These are phyloP conservation scores for Phytopythium helicoides DNA, from an alignment of 352 stramenopile species.

Conservation along the genomic window DNA sequence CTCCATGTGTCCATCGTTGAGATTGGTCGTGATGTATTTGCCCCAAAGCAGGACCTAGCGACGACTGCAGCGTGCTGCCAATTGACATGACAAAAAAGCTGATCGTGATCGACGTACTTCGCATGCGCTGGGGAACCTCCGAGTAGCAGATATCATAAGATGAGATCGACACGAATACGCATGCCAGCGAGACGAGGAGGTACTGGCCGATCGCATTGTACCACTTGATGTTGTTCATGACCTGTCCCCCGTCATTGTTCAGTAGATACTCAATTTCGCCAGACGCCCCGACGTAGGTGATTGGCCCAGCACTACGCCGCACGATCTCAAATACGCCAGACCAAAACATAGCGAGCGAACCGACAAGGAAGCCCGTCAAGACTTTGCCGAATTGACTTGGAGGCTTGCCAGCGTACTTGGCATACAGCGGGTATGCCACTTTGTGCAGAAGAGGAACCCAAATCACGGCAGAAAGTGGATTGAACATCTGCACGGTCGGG, in stretches of 20 bases:
- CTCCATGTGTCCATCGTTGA: constrained; percentile 63
- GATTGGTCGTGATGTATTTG: constrained; percentile 29
- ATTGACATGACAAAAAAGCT: constrained; percentile 34
- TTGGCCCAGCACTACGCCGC: constrained; percentile 13
- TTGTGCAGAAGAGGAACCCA: constrained; percentile 36
- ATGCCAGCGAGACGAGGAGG: constrained; percentile 19
- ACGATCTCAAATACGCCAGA: constrained; percentile 32
- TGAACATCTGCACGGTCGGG: constrained; percentile 47
- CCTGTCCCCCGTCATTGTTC: constrained; percentile 25
- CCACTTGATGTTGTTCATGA: constrained; percentile 40
- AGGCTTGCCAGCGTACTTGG: constrained; percentile 30
- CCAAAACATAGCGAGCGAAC: constrained; percentile 38
- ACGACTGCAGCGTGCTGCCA: constrained; percentile 37
- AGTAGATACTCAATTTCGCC: constrained; percentile 19
- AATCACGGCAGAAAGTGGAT: constrained; percentile 35
- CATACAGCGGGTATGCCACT: constrained; percentile 37
- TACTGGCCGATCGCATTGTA: constrained; percentile 32
- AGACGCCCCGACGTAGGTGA: constrained; percentile 18
- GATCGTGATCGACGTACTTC: constrained; percentile 31
- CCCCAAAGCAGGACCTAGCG: constrained; percentile 47
- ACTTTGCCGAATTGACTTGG: constrained; percentile 37
- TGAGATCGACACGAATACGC: constrained; percentile 34
- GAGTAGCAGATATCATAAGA: constrained; percentile 41
- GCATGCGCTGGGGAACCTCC: constrained; percentile 34
- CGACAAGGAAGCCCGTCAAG: constrained; percentile 23